phyloP scores from a whole-genome alignment of 2,329 filamentous ascomycete genomes.

The Cucurbitaria berberidis region DNA sequence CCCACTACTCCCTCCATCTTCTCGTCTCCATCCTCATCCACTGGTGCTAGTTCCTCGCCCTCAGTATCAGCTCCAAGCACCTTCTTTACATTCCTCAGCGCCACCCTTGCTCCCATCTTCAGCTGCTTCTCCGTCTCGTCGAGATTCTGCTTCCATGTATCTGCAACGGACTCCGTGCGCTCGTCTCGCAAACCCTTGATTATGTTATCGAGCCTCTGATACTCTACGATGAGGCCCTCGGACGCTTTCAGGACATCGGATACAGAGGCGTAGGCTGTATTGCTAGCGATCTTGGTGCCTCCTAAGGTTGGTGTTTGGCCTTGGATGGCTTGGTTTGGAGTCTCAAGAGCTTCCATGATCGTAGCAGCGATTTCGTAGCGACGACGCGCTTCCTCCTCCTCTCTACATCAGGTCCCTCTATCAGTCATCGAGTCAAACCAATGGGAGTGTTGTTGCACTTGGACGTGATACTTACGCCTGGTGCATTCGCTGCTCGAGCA shows the following conservation, averaged over 20 bases:
- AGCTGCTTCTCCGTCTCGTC: conserved; percentile 28
- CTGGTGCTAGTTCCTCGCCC: conserved; percentile 2
- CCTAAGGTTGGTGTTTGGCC: conserved; percentile 8
- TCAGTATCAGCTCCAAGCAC: conserved; percentile 27
- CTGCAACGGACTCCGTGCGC: conserved; percentile 16
- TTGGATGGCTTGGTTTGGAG: conserved; percentile 11
- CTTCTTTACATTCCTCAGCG: conserved; percentile 36
- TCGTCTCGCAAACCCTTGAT: conserved; percentile 23
- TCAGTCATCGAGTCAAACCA: background rate
- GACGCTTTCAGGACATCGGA: conserved; percentile 22
- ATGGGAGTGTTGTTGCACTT: background rate
- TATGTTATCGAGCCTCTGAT: conserved; percentile 30
- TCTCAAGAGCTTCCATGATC: conserved; percentile 25
- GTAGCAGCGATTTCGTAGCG: conserved; percentile 28
- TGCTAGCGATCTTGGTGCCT: conserved; percentile 22
- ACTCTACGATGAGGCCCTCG: conserved; percentile 28
- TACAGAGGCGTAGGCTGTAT: conserved; percentile 19
- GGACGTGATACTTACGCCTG: conserved; percentile 26
- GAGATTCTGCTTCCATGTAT: conserved; percentile 35
- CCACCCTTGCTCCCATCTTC: conserved; percentile 35
- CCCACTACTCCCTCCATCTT: conserved; percentile 10
- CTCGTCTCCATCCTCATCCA: conserved; percentile 5
- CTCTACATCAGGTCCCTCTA: conserved; percentile 11
- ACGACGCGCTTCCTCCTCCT: conserved; percentile 21
- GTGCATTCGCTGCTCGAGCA: conserved; percentile 25